Evolutionary conservation across 164 flowering plant species (phyloP), one percentile per base, ranked within the genome.

Genomic region (Vitis amurensis): DNA sequence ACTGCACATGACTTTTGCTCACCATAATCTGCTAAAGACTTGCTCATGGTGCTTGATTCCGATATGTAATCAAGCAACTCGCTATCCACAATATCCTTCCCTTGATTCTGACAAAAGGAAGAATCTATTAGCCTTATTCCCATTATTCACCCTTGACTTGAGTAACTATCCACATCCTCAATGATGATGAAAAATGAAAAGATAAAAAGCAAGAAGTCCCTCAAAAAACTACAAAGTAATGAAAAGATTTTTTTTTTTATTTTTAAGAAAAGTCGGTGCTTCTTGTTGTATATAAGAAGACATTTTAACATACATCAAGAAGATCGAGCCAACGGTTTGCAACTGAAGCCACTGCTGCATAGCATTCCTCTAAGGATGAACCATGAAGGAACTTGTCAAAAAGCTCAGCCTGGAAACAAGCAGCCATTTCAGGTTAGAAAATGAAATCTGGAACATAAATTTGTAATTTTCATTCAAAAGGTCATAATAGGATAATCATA

Each of bases 21-120:
- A n/a, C 99, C 99, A 79, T 96, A 96, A 16, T 93, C 99, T 48
- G 78, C 92, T 69, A 96, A 83, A 60, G 99, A 96, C 83, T 96
- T 96, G 84, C 99, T 96, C 99, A 96, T 96, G 62, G 99, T 96
- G 82, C 97, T 96, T 70, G 99, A 96, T 78, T 96, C 99, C 44
- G 99, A 96, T 77, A 96, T 96, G 73, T 91, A 96, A 76, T 93
- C 97, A 64, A 96, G 91, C 79, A 93, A 78, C 79, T 96, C 99
- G 64, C 93, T 89, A 61, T 96, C 98, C 57, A 95, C 97, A 73
- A 96, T 76, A 79, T 96, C 99, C 50, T 77, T 85, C 66, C 99
- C 99, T 86, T 89, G 94, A 84, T 84, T 96, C 99, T 95, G 83
- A 61, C 16, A 64, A 62, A 59, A 30, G 59, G 44, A 71, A 19